A percentile compares a stretch with the other conserved stretches of the same genome.
Evolutionary conservation across 345 rosid species (phyloP).

Genomic region (Viola odorata): DNA sequence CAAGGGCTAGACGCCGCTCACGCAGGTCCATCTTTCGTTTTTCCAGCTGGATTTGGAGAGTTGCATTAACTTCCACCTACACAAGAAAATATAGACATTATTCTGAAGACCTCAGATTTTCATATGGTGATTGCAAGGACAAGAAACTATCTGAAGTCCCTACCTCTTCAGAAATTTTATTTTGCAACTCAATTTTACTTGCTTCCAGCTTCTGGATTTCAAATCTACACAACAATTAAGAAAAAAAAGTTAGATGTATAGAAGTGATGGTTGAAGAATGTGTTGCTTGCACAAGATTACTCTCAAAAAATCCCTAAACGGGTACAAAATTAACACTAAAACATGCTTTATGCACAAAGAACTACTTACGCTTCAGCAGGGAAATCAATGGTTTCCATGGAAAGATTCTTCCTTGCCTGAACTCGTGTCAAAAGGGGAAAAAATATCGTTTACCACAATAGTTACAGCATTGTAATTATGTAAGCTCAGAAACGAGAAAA

Average conservation of each 20-base stretch:
- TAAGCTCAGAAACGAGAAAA: conserved; percentile 3
- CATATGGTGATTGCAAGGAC: conserved; percentile 5
- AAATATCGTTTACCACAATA: neutral
- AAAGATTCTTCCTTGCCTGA: conserved; percentile 77
- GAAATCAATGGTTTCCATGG: conserved; percentile 69
- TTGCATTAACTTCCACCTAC: conserved; percentile 60
- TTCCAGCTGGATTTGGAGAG: conserved; percentile 54
- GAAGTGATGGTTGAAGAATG: neutral
- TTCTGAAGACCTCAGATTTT: conserved; percentile 2
- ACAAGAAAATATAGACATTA: conserved; percentile 7
- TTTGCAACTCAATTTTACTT: conserved; percentile 53
- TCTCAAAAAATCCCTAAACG: neutral
- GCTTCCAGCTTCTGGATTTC: conserved; percentile 71
- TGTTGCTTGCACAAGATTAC: too few species aligned
- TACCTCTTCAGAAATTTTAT: conserved; percentile 69
- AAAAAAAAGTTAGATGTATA: neutral
- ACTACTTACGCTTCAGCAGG: conserved; percentile 57
- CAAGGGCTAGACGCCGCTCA: conserved; percentile 62
- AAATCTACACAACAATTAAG: conserved; percentile 32
- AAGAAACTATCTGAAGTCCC: neutral
- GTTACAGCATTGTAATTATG: neutral
- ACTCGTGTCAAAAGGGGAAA: conserved; percentile 7
- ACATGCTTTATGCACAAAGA: conserved; percentile 14
- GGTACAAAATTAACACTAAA: neutral
- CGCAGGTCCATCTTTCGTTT: conserved; percentile 57